Evolutionary conservation across 345 rosid species (phyloP).

Genomic region (Gossypium bickii): DNA sequence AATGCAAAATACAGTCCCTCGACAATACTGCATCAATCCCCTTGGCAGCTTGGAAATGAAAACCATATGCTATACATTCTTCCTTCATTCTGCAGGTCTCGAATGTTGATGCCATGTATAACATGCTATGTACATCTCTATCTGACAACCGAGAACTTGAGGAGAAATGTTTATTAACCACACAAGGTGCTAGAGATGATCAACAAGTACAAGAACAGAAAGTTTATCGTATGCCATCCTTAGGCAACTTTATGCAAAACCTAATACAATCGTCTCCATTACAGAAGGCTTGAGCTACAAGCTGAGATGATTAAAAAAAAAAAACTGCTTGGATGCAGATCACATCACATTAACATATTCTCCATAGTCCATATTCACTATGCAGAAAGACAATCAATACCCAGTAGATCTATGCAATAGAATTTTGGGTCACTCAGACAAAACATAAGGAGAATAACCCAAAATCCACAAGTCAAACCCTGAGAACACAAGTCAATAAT

Average conservation of each 20-base stretch:
- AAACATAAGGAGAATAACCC: slow-evolving; percentile 24
- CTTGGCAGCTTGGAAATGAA: background rate
- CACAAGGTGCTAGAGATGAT: background rate
- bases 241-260: background rate
- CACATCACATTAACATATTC: background rate
- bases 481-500: slow-evolving; percentile 3
- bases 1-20: background rate
- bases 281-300: slow-evolving; percentile 7
- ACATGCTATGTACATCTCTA: background rate
- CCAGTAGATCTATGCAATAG: slow-evolving; percentile 3
- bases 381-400: slow-evolving; percentile 22
- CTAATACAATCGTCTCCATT: background rate
- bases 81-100: background rate
- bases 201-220: background rate
- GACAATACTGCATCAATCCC: background rate
- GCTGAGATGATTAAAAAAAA: background rate
- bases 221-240: no score
- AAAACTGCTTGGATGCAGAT: background rate
- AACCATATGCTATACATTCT: background rate
- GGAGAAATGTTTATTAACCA: background rate
- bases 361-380: slow-evolving; percentile 16
- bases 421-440: slow-evolving; percentile 27
- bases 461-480: slow-evolving; percentile 21
- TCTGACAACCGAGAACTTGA: background rate
- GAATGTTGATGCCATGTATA: background rate